These are phyloP conservation scores for Drechslerella stenobrocha DNA, from an alignment of 2,329 filamentous ascomycete genomes.

Conservation along the genomic window DNA sequence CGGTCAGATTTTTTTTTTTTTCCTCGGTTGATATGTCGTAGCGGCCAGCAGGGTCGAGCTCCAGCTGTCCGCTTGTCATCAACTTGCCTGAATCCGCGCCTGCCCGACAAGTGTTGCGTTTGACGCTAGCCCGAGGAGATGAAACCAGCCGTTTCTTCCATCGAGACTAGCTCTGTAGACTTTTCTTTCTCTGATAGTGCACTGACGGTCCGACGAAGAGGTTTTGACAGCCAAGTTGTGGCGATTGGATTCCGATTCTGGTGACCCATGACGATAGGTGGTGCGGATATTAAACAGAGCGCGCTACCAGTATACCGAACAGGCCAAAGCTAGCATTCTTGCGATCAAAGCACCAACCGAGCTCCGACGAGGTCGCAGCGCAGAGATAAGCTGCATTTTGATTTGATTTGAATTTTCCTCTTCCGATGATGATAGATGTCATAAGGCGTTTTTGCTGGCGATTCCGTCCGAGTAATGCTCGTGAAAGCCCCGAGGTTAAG, in stretches of 20 bases:
- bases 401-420: not conserved
- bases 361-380: not conserved
- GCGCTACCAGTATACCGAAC: too few species aligned
- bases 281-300: conserved; percentile 4
- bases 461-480: conserved; percentile 1
- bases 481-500: not conserved
- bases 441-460: not conserved
- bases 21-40: not conserved
- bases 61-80: not conserved
- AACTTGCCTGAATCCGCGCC: not conserved
- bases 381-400: conserved; percentile 1
- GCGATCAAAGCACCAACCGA: conserved; percentile 7
- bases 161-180: not conserved
- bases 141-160: conserved; percentile 2
- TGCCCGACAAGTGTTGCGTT: not conserved
- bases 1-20: not conserved
- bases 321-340: not conserved
- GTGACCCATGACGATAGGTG: not conserved
- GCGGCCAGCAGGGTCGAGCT: not conserved
- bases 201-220: not conserved
- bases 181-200: not conserved
- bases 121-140: not conserved
- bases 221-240: not conserved
- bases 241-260: not conserved
- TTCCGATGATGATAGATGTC: not conserved